phyloP scores from a whole-genome alignment of 768 basidiomycete genomes.

The Mrakia hoshinonis region DNA sequence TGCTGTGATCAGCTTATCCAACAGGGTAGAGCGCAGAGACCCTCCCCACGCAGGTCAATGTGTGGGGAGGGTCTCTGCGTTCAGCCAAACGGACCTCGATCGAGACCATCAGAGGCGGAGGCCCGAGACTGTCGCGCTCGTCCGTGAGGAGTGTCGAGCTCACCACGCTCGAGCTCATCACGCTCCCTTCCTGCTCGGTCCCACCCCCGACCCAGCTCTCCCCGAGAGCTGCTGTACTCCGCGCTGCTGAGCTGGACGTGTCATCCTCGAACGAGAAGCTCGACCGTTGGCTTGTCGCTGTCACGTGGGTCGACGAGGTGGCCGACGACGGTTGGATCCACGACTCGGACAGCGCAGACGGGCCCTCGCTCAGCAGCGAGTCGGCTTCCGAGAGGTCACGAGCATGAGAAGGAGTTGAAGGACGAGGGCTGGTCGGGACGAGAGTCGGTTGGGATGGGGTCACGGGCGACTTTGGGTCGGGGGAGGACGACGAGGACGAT shows the following conservation, averaged over 20 bases:
- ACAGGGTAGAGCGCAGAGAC: too few species aligned
- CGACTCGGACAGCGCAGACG: neutral
- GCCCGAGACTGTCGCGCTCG: too few species aligned
- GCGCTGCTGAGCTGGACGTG: too few species aligned
- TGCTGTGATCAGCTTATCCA: too few species aligned
- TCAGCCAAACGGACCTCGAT: too few species aligned
- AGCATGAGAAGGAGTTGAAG: neutral
- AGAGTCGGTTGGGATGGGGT: neutral
- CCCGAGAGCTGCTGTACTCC: neutral
- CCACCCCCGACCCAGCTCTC: neutral
- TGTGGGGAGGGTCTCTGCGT: too few species aligned
- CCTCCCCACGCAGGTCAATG: too few species aligned
- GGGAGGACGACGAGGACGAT: neutral
- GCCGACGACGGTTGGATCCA: constrained; percentile 28
- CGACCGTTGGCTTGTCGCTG: neutral
- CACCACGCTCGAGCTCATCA: too few species aligned
- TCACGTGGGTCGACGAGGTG: neutral
- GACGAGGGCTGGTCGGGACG: neutral
- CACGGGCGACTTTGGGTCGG: neutral
- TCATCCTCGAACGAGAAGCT: neutral
- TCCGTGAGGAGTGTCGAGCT: too few species aligned
- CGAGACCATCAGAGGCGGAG: too few species aligned
- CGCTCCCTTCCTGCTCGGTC: too few species aligned
- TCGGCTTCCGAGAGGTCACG: neutral
- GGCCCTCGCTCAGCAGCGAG: neutral